Conservation (phyloP, 805 yeast species). For the Wickerhamiella brachini region DNA sequence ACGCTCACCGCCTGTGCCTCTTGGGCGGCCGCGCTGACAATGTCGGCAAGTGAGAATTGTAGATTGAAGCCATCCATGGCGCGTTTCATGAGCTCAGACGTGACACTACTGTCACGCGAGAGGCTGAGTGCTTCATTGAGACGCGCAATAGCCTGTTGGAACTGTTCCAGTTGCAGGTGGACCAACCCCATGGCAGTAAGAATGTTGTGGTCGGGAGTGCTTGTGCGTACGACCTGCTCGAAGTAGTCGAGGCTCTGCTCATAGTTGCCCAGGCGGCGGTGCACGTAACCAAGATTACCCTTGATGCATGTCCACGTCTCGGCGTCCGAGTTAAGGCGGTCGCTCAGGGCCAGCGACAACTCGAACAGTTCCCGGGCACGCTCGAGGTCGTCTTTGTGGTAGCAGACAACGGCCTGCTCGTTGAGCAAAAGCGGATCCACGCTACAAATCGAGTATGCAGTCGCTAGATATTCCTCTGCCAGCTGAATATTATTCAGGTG, state of each 20-base stretch:
- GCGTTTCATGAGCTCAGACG: conserved; percentile 63
- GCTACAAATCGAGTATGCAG: conserved; percentile 66
- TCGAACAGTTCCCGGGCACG: conserved; percentile 43
- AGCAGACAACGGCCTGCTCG: conserved; percentile 86
- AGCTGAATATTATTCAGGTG: conserved; percentile 71
- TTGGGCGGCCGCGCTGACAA: background rate
- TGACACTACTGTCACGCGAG: conserved; percentile 68
- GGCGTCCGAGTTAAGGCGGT: conserved; percentile 50
- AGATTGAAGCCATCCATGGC: conserved; percentile 29
- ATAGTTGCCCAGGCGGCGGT: conserved; percentile 34
- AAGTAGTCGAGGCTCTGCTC: conserved; percentile 64
- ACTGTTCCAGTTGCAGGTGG: conserved; percentile 52
- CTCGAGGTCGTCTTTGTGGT: conserved; percentile 52
- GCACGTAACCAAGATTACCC: conserved; percentile 15
- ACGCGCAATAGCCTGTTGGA: conserved; percentile 53
- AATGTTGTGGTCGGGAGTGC: conserved; percentile 59
- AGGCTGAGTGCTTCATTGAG: conserved; percentile 74
- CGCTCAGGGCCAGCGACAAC: conserved; percentile 8
- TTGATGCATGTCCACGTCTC: conserved; percentile 67
- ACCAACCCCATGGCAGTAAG: conserved; percentile 78
- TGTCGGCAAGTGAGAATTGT: background rate
- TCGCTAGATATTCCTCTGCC: conserved; percentile 71
- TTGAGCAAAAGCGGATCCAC: conserved; percentile 78
- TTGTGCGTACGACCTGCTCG: conserved; percentile 54
- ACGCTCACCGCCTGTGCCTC: background rate